A percentile compares a stretch with the other conserved stretches of the same genome.
Conservation (phyloP, 2,329 filamentous ascomycete species). For the Akanthomyces lecanii region DNA sequence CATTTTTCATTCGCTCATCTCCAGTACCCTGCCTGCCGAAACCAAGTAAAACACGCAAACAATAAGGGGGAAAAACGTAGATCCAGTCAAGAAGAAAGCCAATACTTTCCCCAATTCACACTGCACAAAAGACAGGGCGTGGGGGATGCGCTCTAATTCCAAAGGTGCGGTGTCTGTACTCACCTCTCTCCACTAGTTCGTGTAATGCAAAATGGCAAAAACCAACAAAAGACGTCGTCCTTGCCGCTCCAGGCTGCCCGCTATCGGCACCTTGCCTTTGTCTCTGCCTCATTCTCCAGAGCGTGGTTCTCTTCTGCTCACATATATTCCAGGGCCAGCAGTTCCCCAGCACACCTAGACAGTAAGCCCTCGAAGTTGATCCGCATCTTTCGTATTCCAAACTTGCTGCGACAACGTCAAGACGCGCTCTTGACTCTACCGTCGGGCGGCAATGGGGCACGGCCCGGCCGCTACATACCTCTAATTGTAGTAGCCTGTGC, state of each 20-base stretch:
- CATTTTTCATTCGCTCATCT: neutral
- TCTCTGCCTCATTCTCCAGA: neutral
- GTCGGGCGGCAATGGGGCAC: neutral
- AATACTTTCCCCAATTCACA: neutral
- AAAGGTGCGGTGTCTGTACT: neutral
- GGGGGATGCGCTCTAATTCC: slow-evolving; percentile 8
- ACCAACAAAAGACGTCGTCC: neutral
- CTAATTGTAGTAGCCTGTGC: slow-evolving; percentile 37
- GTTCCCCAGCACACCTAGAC: neutral
- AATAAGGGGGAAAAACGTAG: neutral
- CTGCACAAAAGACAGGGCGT: slow-evolving; percentile 12
- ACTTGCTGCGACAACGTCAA: neutral
- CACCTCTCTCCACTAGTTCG: neutral
- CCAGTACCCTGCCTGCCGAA: slow-evolving; percentile 15
- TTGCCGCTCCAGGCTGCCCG: neutral
- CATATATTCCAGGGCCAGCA: neutral
- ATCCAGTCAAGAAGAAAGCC: slow-evolving; percentile 3
- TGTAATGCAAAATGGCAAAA: slow-evolving; percentile 1
- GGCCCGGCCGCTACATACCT: slow-evolving; percentile 18
- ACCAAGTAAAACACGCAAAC: slow-evolving; percentile 7
- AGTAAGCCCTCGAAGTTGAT: neutral
- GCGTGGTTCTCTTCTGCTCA: neutral
- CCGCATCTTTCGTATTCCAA: neutral
- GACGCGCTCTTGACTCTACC: neutral
- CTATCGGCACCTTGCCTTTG: neutral